Conservation (phyloP, 257 asterid species). For the Nemophila menziesii region DNA sequence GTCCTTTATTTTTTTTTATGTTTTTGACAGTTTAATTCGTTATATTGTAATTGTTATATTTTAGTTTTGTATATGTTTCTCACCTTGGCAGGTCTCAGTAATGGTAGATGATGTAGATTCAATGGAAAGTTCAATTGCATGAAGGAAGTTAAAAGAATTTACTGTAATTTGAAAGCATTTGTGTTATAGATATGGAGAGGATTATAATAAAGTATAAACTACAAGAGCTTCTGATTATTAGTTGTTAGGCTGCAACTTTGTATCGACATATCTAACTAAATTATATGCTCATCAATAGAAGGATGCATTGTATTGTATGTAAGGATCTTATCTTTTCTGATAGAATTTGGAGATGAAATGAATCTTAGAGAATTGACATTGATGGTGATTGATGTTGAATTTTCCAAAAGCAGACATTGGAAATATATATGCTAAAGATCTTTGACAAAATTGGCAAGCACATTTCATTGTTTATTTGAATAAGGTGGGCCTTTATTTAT, state of each 20-base stretch:
- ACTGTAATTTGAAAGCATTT: neutral
- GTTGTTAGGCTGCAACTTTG: neutral
- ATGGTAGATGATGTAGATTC: neutral
- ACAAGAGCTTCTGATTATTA: neutral
- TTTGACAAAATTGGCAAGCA: neutral
- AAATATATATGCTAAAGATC: neutral
- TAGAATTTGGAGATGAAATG: too few relatives aligned
- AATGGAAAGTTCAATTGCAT: neutral
- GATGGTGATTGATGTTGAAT: slow-evolving; percentile 3
- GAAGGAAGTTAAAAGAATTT: neutral
- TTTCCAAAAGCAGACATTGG: neutral
- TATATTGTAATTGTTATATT: too few relatives aligned
- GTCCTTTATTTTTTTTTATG: too few relatives aligned
- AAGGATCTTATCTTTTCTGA: too few relatives aligned
- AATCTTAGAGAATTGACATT: too few relatives aligned
- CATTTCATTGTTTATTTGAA: neutral
- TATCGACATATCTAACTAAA: neutral
- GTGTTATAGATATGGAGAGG: neutral
- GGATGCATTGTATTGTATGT: neutral
- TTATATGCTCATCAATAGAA: neutral
- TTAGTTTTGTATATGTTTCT: too few relatives aligned
- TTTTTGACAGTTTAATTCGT: too few relatives aligned
- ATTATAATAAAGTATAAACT: neutral
- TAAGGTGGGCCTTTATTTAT: slow-evolving; percentile 6
- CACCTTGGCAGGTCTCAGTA: neutral